phyloP scores from a whole-genome alignment of 2,329 filamentous ascomycete species.

The Pezicula rhizophila region DNA sequence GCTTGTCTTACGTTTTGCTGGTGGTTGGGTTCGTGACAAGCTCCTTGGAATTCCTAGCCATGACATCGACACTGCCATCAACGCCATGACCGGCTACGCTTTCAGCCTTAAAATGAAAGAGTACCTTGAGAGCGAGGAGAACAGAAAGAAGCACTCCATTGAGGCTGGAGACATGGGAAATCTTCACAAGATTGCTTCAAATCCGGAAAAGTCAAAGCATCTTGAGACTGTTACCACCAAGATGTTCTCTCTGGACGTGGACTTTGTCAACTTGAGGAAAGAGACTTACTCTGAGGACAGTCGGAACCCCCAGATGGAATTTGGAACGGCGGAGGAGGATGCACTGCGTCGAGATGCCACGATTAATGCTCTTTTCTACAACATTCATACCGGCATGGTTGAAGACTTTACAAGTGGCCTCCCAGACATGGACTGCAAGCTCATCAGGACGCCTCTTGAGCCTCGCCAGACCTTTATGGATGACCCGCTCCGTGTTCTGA shows the following conservation, averaged over 20 bases:
- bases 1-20: slow-evolving; percentile 68
- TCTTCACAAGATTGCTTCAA: slow-evolving; percentile 82
- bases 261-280: slow-evolving; percentile 89
- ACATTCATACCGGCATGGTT: slow-evolving; percentile 69
- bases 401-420: slow-evolving; percentile 85
- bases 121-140: slow-evolving; percentile 57
- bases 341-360: slow-evolving; percentile 85
- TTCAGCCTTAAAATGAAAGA: slow-evolving; percentile 66
- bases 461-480: slow-evolving; percentile 92
- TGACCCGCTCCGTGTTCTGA: slow-evolving; percentile 80
- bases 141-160: slow-evolving; percentile 55
- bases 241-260: slow-evolving; percentile 81
- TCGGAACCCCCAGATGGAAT: slow-evolving; percentile 86
- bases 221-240: slow-evolving; percentile 84
- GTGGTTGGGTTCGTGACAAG: slow-evolving; percentile 85
- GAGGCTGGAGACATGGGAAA: slow-evolving; percentile 57
- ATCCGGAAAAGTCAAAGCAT: slow-evolving; percentile 95
- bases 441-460: slow-evolving; percentile 81
- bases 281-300: slow-evolving; percentile 88
- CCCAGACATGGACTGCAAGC: slow-evolving; percentile 61
- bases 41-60: slow-evolving; percentile 65
- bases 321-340: slow-evolving; percentile 87
- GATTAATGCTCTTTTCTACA: slow-evolving; percentile 94
- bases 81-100: slow-evolving; percentile 73
- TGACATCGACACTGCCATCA: slow-evolving; percentile 83